These are phyloP conservation scores for Penicillium bialowiezense DNA, from an alignment of 495 filamentous ascomycete genomes.

Conservation along the genomic window DNA sequence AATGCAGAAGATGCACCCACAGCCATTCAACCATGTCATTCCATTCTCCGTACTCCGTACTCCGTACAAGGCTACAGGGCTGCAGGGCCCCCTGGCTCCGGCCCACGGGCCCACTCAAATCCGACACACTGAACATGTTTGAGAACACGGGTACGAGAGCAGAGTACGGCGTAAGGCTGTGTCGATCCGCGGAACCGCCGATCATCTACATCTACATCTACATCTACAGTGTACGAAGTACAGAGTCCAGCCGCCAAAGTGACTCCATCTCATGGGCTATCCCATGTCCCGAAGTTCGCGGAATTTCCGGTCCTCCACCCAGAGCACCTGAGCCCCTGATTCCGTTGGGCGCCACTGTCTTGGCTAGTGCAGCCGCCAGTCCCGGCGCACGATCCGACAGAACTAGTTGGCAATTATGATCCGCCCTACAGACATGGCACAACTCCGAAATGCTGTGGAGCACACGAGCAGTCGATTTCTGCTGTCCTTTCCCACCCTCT, in stretches of 20 bases:
- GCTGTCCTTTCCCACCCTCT: background rate
- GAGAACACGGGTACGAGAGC: too few relatives aligned
- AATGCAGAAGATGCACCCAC: too few relatives aligned
- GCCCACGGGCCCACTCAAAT: background rate
- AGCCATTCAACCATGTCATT: too few relatives aligned
- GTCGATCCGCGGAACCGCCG: background rate
- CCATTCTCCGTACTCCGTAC: too few relatives aligned
- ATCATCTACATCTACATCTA: background rate
- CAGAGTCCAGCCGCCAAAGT: background rate
- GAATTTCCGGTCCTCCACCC: too few relatives aligned
- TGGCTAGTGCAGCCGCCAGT: background rate
- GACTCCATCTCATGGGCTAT: too few relatives aligned
- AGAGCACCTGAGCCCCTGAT: background rate
- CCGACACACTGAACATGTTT: too few relatives aligned
- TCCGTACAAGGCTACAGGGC: background rate
- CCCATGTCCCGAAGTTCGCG: too few relatives aligned
- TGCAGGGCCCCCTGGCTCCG: background rate
- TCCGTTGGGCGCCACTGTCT: constrained; percentile 4
- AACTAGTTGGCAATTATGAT: background rate
- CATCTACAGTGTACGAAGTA: background rate
- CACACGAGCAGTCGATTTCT: constrained; percentile 5
- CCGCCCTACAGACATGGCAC: background rate
- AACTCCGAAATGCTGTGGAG: constrained; percentile 8
- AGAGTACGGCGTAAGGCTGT: background rate
- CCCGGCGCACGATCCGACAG: background rate